Base-by-base conservation (phyloP, 306 rosid genomes). In the Citrullus colocynthis region DNA sequence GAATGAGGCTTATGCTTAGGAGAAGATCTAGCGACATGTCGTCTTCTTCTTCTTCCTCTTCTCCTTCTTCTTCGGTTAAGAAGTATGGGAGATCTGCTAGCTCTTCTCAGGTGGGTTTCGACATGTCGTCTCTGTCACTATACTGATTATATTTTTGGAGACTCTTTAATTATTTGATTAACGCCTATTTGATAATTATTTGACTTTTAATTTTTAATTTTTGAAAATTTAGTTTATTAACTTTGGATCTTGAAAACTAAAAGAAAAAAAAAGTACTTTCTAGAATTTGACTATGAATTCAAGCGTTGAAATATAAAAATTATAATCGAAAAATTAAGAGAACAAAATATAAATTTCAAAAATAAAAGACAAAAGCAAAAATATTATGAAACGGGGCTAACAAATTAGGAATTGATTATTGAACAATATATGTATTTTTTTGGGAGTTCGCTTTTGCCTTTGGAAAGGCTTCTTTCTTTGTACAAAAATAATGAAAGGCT, bases 1-100 rank as follows among this genome's bases (percentile, higher is more conserved):
- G 99, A 21, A 96, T 96, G 97, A 89, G 98, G 80, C 97, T 91
- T 88, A 92, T 96, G 88, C 93, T 96, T 1, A 81, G 99, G 79
- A 88, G 97, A 82, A 89, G 98, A 67, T 96, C 99, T 12, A 84
- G 83, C 13, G 91, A 88, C 17, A 39, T 82, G 69, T 84, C 97
- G 37, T 62, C 97, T 4, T 77, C 93, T 0, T 9, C 85, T 3
- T 75, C 88, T 21, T 79, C 89, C 1, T 41, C 74, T 5, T 67
- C 74, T 5, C 2, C 52, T 5, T 9, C 52, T n/a, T 39, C 73
- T 37, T 79, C 98, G 2, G 64, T 84, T 13, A 86, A 88, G 78
- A 92, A 89, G 88, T 91, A 86, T 59, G 15, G 89, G 7, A 88
- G 92, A 64, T 81, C 97, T 44, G 36, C 88, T 17, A 89, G 83